phyloP scores from a whole-genome alignment of 2,329 filamentous ascomycete genomes.

The Pseudogymnoascus sp. region DNA sequence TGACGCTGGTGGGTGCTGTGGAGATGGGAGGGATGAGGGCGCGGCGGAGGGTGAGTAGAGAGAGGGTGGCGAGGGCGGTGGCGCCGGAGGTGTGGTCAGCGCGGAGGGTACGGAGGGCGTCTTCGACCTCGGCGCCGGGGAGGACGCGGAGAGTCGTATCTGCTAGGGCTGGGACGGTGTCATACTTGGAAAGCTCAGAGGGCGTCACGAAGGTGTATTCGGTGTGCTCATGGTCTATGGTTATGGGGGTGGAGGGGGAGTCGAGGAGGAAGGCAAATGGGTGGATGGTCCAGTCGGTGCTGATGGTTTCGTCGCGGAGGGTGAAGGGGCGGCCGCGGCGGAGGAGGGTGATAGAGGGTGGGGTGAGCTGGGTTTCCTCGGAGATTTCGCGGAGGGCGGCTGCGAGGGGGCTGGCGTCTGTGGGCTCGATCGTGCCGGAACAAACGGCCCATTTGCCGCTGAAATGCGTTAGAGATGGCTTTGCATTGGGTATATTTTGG shows the following conservation, averaged over 20 bases:
- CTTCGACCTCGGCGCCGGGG: conserved; percentile 38
- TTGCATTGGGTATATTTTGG: not conserved
- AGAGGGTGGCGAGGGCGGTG: conserved; percentile 46
- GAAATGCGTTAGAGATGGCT: conserved; percentile 12
- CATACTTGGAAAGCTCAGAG: conserved; percentile 36
- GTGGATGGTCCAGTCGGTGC: conserved; percentile 53
- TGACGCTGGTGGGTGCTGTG: conserved; percentile 23
- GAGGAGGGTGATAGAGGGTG: conserved; percentile 21
- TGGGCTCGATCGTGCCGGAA: conserved; percentile 49
- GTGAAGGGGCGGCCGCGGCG: conserved; percentile 46
- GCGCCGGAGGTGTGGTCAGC: conserved; percentile 52
- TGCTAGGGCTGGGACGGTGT: conserved; percentile 48
- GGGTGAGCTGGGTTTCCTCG: conserved; percentile 52
- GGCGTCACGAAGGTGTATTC: conserved; percentile 47
- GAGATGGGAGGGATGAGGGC: conserved; percentile 31
- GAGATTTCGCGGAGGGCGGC: conserved; percentile 54
- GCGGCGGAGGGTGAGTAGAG: conserved; percentile 41
- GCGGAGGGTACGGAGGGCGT: conserved; percentile 41
- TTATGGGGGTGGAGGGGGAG: conserved; percentile 34
- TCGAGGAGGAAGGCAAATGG: conserved; percentile 52
- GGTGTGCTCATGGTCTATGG: conserved; percentile 55
- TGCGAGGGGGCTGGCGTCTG: conserved; percentile 43
- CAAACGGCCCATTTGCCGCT: conserved; percentile 53
- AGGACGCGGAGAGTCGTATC: conserved; percentile 48
- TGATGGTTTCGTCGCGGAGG: conserved; percentile 44